Evolutionary conservation across 2,329 filamentous ascomycete genomes (phyloP).

Genomic region (Pyrenochaeta sp.): DNA sequence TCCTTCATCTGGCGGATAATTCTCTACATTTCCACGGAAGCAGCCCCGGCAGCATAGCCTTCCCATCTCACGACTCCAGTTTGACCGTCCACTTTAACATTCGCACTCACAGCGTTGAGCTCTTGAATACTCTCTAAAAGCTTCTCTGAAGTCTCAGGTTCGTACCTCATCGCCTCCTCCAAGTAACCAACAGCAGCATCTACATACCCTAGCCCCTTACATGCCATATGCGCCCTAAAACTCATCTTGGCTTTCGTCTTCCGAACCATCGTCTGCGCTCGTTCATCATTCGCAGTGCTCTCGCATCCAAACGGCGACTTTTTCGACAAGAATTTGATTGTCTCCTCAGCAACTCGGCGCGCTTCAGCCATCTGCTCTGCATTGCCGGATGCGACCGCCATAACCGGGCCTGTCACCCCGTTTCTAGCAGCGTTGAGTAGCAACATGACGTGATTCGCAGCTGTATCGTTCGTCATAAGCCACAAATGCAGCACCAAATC

Average conservation of each 20-base stretch:
- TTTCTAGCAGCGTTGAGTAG: neutral
- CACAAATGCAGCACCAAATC: neutral
- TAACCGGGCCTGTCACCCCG: neutral
- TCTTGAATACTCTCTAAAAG: neutral
- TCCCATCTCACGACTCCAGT: neutral
- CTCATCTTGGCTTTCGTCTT: slow-evolving; percentile 9
- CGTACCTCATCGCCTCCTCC: slow-evolving; percentile 8
- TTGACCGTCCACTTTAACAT: neutral
- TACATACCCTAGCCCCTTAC: slow-evolving; percentile 12
- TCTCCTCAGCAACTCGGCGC: slow-evolving; percentile 7
- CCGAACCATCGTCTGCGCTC: slow-evolving; percentile 1
- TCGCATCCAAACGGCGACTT: neutral
- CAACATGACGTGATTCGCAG: neutral
- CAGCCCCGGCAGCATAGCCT: no score
- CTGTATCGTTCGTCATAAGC: neutral
- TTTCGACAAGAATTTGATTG: slow-evolving; percentile 1
- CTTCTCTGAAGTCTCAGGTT: slow-evolving; percentile 7
- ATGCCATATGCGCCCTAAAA: slow-evolving; percentile 10
- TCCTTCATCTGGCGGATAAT: no score
- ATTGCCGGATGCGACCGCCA: neutral
- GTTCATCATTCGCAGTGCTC: neutral
- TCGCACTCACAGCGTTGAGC: slow-evolving; percentile 5
- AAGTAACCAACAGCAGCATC: slow-evolving; percentile 13
- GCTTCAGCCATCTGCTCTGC: slow-evolving; percentile 1
- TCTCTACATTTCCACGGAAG: no score